Conservation (phyloP, 179 eudicot species). For the Silene vulgaris region DNA sequence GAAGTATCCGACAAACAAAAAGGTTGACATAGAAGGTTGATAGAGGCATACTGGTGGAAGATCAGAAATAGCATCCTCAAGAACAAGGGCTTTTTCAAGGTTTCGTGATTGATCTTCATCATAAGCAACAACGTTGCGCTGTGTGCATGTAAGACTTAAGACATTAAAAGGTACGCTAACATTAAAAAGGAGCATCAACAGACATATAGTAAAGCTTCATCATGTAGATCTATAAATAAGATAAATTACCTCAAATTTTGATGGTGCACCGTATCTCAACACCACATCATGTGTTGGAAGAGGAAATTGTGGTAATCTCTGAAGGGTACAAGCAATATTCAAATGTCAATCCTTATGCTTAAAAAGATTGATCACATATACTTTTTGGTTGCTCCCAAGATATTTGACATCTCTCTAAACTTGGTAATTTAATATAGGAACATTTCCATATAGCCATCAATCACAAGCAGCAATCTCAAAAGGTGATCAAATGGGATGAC, state of each 20-base stretch:
- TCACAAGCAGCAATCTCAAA: not conserved
- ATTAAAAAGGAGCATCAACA: not conserved
- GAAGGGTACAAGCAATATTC: constrained; percentile 16
- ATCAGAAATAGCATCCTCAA: constrained; percentile 51
- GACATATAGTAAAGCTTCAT: constrained; percentile 1
- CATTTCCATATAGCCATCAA: not conserved
- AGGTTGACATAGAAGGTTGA: not conserved
- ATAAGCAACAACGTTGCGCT: constrained; percentile 52
- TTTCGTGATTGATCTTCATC: constrained; percentile 41
- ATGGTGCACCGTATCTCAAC: constrained; percentile 36
- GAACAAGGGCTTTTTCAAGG: constrained; percentile 36
- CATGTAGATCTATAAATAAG: not conserved
- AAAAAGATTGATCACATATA: not conserved
- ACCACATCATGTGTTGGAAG: constrained; percentile 59
- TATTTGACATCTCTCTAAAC: not conserved
- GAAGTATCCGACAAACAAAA: constrained; percentile 7
- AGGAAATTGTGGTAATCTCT: constrained; percentile 51
- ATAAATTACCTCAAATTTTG: constrained; percentile 44
- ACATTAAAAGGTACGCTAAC: not conserved
- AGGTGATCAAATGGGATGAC: not conserved
- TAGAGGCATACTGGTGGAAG: constrained; percentile 40
- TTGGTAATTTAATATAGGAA: not conserved
- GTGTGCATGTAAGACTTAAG: constrained; percentile 17
- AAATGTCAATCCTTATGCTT: not conserved
- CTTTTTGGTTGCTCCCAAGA: not conserved